Base-by-base conservation (phyloP, 345 rosid genomes). In the Psidium guajava region DNA sequence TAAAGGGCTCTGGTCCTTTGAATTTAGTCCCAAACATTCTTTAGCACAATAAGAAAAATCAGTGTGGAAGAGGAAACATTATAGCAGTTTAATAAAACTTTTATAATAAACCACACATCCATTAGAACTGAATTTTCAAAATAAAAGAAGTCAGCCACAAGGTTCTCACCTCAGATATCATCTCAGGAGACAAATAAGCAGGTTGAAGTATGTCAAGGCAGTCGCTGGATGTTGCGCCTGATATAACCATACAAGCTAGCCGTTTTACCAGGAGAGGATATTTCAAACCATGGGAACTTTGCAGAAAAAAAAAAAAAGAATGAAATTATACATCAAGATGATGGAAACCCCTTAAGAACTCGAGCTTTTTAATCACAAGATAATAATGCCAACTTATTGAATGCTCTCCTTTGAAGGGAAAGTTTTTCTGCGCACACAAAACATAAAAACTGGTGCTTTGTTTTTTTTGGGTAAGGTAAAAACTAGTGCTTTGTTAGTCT, bases 191-290 rank as follows among this genome's bases (percentile, higher is more conserved):
- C 84, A 95, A 90, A 87, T 85, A 88, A 85, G 93, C 92, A 18
- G 96, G 96, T 82, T 94, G 96, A 86, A 94, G 95, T 89, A 96
- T 93, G 88, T 95, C 91, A 85, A 92, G 89, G 84, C 87, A 85
- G 81, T 91, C 90, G 49, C 92, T 87, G 20, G 93, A 82, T 73
- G 85, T 90, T 83, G 91, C 92, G 85, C 98, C 96, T n/a, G 95
- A 91, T 81, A 92, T 88, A 55, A 95, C 90, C 95, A 92, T 91
- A 87, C 98, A 93, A 86, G 94, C 93, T 89, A 95, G 89, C 88
- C 98, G 93, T 89, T 92, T 96, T 58, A 92, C 96, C 87, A 96
- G 86, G 87, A 92, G 95, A 44, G 98, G 99, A 90, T 93, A 96
- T 91, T 95, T 96, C 87, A 95, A 86, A 85, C 95, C 95, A 81